Conservation (phyloP, 139 green algal species). For the Astrephomene gubernaculifera region DNA sequence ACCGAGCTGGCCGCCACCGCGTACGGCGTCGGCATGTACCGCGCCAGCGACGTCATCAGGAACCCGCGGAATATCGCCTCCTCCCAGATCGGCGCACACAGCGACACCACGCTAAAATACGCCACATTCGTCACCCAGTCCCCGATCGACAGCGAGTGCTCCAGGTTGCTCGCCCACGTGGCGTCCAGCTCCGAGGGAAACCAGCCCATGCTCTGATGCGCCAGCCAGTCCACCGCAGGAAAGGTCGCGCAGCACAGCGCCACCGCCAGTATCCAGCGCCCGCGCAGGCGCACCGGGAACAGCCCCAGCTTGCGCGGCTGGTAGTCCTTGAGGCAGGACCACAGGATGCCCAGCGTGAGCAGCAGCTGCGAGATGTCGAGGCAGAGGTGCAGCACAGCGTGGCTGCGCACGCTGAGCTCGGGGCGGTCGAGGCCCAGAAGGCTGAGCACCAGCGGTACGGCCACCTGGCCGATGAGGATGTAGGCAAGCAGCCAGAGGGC, state of each 20-base stretch:
- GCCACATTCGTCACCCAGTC: conserved; percentile 77
- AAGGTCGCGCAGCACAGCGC: conserved; percentile 47
- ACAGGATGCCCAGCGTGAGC: conserved; percentile 78
- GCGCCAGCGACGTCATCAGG: conserved; percentile 86
- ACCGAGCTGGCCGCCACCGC: conserved; percentile 70
- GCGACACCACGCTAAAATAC: conserved; percentile 81
- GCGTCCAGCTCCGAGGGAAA: conserved; percentile 48
- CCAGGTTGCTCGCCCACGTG: conserved; percentile 56
- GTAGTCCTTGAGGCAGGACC: conserved; percentile 66
- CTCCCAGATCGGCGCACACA: conserved; percentile 94
- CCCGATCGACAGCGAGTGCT: conserved; percentile 44
- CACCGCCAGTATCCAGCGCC: conserved; percentile 43
- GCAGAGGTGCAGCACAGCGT: conserved; percentile 81
- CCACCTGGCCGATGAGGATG: conserved; percentile 76
- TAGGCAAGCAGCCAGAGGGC: conserved; percentile 88
- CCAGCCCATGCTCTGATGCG: conserved; percentile 49
- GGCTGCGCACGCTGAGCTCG: conserved; percentile 55
- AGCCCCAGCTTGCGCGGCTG: conserved; percentile 60
- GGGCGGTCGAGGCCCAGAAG: conserved; percentile 68
- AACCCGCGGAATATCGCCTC: conserved; percentile 97
- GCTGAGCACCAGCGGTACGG: conserved; percentile 72
- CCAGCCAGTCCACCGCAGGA: conserved; percentile 55
- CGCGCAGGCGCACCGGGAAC: conserved; percentile 50
- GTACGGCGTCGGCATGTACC: conserved; percentile 69
- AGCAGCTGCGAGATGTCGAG: conserved; percentile 74